Percentiles rank a stretch among this genome's conserved stretches.
Conservation (phyloP, 352 stramenopile genomes). For the Phytopythium vexans region DNA sequence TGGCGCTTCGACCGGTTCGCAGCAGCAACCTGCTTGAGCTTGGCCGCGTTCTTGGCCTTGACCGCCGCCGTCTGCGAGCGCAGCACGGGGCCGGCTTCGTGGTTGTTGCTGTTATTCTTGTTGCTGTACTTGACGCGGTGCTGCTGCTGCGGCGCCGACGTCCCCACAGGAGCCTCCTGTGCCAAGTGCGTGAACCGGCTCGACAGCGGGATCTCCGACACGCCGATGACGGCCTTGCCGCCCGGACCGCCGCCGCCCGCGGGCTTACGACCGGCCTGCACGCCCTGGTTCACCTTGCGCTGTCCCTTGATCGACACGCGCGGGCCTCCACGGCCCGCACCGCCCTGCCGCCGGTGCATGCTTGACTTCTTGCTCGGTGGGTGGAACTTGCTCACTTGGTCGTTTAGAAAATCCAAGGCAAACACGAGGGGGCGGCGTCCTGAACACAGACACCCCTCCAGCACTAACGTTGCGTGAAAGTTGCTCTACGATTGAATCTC, state of each 20-base stretch:
- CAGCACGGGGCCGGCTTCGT: conserved; percentile 2
- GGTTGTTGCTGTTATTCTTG: conserved; percentile 8
- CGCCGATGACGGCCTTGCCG: conserved; percentile 48
- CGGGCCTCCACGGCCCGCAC: conserved; percentile 15
- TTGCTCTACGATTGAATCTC: too few species aligned
- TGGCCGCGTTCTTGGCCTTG: conserved; percentile 11
- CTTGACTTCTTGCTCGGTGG: neutral
- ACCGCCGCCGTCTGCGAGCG: conserved; percentile 15
- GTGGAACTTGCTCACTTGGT: neutral
- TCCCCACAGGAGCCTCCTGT: conserved; percentile 28
- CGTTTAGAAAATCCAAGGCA: too few species aligned
- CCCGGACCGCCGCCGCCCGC: conserved; percentile 21
- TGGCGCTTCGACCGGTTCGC: conserved; percentile 73
- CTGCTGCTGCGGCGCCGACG: conserved; percentile 19
- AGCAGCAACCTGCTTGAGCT: conserved; percentile 58
- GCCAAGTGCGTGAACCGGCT: conserved; percentile 73
- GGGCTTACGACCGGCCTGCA: conserved; percentile 11
- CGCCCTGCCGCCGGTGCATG: conserved; percentile 28
- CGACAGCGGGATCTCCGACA: conserved; percentile 66
- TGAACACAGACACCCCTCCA: too few species aligned
- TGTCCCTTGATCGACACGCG: conserved; percentile 56
- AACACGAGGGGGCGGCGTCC: too few species aligned
- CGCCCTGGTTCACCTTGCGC: conserved; percentile 45
- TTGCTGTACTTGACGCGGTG: conserved; percentile 20
- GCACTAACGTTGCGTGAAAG: too few species aligned